Conservation (phyloP, 202 grass and related monocot species). For the Setaria viridis region DNA sequence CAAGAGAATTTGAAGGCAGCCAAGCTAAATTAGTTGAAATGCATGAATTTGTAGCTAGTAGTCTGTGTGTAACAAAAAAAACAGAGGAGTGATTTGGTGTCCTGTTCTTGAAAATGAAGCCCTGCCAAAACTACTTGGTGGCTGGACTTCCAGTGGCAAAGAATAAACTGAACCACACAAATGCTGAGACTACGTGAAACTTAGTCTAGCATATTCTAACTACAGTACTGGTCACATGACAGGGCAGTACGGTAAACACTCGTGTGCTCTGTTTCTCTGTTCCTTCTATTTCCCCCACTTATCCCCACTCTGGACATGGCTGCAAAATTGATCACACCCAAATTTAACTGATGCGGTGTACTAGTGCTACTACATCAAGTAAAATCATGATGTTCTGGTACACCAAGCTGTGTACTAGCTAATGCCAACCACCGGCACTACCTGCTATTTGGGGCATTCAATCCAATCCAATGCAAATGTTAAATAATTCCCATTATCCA, state of each 20-base stretch:
- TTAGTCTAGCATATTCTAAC: background rate
- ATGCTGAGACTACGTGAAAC: background rate
- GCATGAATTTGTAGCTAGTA: background rate
- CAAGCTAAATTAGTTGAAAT: background rate
- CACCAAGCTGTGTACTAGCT: too few relatives aligned
- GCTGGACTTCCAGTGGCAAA: background rate
- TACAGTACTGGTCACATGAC: background rate
- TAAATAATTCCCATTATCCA: background rate
- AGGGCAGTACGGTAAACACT: background rate
- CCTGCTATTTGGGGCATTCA: background rate
- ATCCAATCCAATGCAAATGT: background rate
- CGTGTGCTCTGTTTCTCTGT: background rate
- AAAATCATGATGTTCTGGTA: background rate
- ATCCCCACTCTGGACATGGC: conserved; percentile 5
- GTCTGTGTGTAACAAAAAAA: background rate
- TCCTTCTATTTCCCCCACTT: background rate
- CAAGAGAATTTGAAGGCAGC: background rate
- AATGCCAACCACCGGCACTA: background rate
- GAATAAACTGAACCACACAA: background rate
- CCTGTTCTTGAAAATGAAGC: conserved; percentile 7
- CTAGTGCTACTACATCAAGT: background rate
- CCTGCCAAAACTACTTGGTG: background rate
- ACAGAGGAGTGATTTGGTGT: background rate
- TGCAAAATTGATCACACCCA: background rate
- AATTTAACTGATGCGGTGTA: background rate